Evolutionary conservation across 2,329 filamentous ascomycete genomes (phyloP).

Genomic region (Trichoderma sp.): DNA sequence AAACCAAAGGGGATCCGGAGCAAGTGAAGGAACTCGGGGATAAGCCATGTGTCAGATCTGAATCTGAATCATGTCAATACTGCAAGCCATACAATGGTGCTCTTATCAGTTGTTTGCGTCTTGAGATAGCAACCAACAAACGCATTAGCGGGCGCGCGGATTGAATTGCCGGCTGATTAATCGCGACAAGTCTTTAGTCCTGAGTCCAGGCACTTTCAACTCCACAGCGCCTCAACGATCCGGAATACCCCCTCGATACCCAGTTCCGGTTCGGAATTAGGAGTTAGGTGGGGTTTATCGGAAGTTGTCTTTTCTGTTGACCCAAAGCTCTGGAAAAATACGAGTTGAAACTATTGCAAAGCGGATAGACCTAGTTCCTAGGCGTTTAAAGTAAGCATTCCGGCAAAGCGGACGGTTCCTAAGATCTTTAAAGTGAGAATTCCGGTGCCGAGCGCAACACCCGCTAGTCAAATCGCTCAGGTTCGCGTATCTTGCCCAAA

Average conservation of each 20-base stretch:
- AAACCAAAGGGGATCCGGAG: constrained; percentile 68
- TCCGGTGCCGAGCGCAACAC: not conserved
- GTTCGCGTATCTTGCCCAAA: not conserved
- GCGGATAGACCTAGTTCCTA: not conserved
- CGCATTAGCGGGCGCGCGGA: not conserved
- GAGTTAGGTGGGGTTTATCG: not conserved
- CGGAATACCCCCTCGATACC: not conserved
- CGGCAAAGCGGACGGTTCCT: not conserved
- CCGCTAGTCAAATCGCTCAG: not conserved
- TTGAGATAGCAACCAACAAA: not conserved
- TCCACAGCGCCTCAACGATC: not conserved
- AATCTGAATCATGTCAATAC: not conserved
- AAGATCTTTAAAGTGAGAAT: not conserved
- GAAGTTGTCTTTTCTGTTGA: not conserved
- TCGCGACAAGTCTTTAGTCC: not conserved
- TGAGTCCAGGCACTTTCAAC: not conserved
- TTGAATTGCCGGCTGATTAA: constrained; percentile 5
- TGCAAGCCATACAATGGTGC: not conserved
- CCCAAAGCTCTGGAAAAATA: not conserved
- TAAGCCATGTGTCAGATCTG: not conserved
- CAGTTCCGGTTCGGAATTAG: not conserved
- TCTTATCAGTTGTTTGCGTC: not conserved
- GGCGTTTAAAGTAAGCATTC: not conserved
- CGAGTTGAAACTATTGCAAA: not conserved
- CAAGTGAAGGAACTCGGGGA: constrained; percentile 43